Evolutionary conservation across 2,329 filamentous ascomycete species (phyloP), one percentile per base, ranked within the genome.

Genomic region (Aureobasidium sp.): DNA sequence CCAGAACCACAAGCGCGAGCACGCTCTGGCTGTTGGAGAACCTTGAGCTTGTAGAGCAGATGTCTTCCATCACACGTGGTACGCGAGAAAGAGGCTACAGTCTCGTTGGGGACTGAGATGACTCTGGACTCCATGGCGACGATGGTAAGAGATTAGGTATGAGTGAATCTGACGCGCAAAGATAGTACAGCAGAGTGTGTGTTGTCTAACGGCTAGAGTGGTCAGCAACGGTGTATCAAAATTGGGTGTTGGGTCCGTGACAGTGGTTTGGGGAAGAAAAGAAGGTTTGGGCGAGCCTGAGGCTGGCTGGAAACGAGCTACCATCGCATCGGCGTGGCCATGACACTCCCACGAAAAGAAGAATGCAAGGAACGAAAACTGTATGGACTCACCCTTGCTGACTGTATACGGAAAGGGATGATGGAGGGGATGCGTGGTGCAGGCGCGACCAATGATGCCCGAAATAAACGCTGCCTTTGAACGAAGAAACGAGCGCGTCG

Each of bases 1-100:
- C 94, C 94, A 60, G 91, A 92, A 69, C 94, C 94, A 74, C 94
- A 99, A 60, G 94, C 94, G 78, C 94, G 84, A 53, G 94, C 93
- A 69, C 92, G 89, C 76, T 95, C 88, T 21, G 94, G 94, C 73
- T 97, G 90, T 75, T 99, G 94, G 68, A 96, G 86, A 60, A 97
- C 91, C 62, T 84, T 85, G 73, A 97, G 79, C 65, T 83, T 80
- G 74, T 97, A 97, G 70, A 84, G 90, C 66, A 96, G 82, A 64
- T 80, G 84, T 67, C 89, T 85, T 64, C 89, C 89, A 67, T 88
- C 86, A 67, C 84, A 85, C 43, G 90, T 95, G 57, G 82, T 78
- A 54, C 87, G 80, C 63, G 74, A 75, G 62, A 76, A 73, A 29
- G 74, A 74, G 69, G 77, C 77, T 60, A 77, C 75, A 21, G 80